Evolutionary conservation across 225 moss, liverwort and hornwort species (phyloP).

Genomic region (Lunularia cruciata): DNA sequence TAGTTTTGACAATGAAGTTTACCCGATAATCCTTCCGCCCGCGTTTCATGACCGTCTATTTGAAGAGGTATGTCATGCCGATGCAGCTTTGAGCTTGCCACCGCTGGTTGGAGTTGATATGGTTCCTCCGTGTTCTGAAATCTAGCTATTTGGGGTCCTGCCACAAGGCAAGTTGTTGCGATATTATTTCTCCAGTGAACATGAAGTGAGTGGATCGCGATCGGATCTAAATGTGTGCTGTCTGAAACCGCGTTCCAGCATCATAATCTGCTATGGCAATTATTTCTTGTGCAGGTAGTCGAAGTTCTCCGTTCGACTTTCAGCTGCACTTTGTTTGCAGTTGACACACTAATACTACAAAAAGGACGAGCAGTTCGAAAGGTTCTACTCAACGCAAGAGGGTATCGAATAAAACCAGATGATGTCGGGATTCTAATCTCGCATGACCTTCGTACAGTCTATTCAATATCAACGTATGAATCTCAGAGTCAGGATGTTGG

Average conservation of each 20-base stretch:
- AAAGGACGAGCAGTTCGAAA: slow-evolving; percentile 44
- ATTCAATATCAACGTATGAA: slow-evolving; percentile 58
- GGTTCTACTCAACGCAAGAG: slow-evolving; percentile 76
- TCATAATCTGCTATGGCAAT: no score
- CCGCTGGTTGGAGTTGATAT: no score
- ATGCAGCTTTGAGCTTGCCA: no score
- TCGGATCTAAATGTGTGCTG: no score
- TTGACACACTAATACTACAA: slow-evolving; percentile 57
- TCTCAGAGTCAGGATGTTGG: slow-evolving; percentile 4
- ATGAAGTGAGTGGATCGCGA: no score
- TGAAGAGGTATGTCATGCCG: slow-evolving; percentile 66
- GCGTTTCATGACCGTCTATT: slow-evolving; percentile 57
- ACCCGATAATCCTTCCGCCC: slow-evolving; percentile 71
- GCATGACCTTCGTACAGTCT: slow-evolving; percentile 54
- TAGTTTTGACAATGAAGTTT: slow-evolving; percentile 89
- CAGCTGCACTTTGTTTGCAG: slow-evolving; percentile 63
- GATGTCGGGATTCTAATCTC: slow-evolving; percentile 81
- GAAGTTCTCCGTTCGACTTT: slow-evolving; percentile 58
- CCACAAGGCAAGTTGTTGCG: no score
- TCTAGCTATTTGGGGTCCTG: no score
- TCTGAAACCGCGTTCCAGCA: no score
- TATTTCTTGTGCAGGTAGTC: slow-evolving; percentile 45
- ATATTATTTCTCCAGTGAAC: no score
- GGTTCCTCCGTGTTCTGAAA: no score
- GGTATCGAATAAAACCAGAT: slow-evolving; percentile 55